Percentiles rank a stretch among this genome's conserved stretches.
These are phyloP conservation scores for Tricholoma sp. DNA, from an alignment of 768 basidiomycete genomes.

Conservation along the genomic window DNA sequence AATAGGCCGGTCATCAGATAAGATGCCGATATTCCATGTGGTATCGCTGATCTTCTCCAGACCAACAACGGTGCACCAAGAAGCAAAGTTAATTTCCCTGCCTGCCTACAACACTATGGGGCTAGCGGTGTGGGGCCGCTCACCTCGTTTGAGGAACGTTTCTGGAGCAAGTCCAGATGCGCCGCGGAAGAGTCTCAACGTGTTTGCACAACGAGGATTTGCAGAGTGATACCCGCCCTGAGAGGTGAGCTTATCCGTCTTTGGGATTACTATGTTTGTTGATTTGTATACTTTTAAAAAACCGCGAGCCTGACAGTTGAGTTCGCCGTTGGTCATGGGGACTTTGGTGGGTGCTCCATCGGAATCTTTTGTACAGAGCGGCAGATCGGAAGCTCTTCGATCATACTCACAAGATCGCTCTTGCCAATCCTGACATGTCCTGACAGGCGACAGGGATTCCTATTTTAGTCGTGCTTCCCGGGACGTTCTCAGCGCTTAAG, in stretches of 20 bases:
- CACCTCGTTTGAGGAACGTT: background rate
- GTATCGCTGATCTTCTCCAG: background rate
- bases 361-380: conserved; percentile 14
- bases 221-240: background rate
- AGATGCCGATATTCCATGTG: background rate
- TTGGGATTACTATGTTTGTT: background rate
- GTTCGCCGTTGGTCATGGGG: background rate
- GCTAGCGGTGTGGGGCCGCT: background rate
- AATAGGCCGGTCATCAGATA: background rate
- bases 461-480: conserved; percentile 21
- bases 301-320: background rate
- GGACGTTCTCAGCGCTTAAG: conserved; percentile 13
- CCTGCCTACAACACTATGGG: background rate
- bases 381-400: conserved; percentile 22
- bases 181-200: background rate
- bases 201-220: background rate
- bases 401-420: conserved; percentile 9
- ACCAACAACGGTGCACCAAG: background rate
- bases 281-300: background rate
- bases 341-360: background rate
- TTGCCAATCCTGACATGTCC: conserved; percentile 26
- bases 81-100: background rate
- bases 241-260: background rate
- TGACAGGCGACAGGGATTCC: conserved; percentile 4
- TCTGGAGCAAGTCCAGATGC: background rate